These are phyloP conservation scores for Pythium myriotylum DNA, from an alignment of 352 stramenopile species.

Conservation along the genomic window DNA sequence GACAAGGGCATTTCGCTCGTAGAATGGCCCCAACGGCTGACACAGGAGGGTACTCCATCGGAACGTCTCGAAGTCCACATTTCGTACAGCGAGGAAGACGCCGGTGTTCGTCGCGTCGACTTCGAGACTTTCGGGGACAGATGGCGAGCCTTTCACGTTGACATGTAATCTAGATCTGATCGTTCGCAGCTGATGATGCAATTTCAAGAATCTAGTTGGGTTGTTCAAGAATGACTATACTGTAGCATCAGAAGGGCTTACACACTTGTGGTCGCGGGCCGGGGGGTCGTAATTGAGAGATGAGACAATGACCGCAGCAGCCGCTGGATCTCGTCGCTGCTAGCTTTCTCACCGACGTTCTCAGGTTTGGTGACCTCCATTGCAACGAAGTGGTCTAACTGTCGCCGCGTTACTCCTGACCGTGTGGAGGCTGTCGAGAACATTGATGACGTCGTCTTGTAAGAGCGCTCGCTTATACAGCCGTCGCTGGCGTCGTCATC, in stretches of 20 bases:
- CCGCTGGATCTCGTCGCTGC: conserved; percentile 44
- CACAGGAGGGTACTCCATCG: conserved; percentile 34
- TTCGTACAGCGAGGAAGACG: conserved; percentile 45
- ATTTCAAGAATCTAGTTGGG: too few relatives aligned
- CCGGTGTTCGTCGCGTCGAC: conserved; percentile 38
- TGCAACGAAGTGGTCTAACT: conserved; percentile 56
- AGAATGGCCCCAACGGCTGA: conserved; percentile 77
- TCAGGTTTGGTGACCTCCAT: conserved; percentile 37
- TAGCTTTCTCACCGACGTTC: conserved; percentile 30
- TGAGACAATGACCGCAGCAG: conserved; percentile 45
- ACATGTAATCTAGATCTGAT: too few relatives aligned
- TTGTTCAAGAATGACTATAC: too few relatives aligned
- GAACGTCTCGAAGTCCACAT: conserved; percentile 67
- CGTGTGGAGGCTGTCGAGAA: conserved; percentile 54
- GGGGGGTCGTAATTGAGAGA: conserved; percentile 11
- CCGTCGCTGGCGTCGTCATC: conserved; percentile 30
- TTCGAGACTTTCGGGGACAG: conserved; percentile 46
- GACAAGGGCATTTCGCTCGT: conserved; percentile 59
- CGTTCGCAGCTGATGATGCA: too few relatives aligned
- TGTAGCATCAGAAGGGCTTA: not conserved
- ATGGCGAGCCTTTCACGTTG: conserved; percentile 36
- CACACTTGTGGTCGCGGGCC: conserved; percentile 12
- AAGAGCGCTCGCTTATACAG: conserved; percentile 54
- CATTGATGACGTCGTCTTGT: conserved; percentile 35
- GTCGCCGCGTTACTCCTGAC: conserved; percentile 51